Base-by-base conservation (phyloP, 2,329 filamentous ascomycete species). In the Botrytis galanthina region DNA sequence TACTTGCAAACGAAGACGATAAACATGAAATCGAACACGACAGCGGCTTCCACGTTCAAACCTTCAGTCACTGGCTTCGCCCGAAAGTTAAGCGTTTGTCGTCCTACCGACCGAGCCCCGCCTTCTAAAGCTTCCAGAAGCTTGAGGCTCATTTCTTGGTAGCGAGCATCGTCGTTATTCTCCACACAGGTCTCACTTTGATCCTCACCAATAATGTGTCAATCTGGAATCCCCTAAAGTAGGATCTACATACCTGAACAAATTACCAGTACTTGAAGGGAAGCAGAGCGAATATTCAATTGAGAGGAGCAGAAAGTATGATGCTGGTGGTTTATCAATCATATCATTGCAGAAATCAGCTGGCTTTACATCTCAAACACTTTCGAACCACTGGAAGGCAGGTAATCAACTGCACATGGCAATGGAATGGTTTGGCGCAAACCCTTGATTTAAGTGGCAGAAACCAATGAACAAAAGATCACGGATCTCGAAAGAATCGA, bases 41-140 rank as follows among this genome's bases (percentile, higher is more conserved):
- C 26, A 54, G n/a, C 26, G 14, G 18, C 48, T 39, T 54, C 46
- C 8, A 54, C 32, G 6, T 20, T 3, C 9, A 39, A 54, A 10
- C n/a, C 16, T 68, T 42, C 18, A 18, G 54, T 35, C 29, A 6
- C 9, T n/a, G 54, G 29, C 29, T 16, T 42, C 10, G 5, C n/a
- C 10, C 32, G 48, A 42, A 26, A 57, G 29, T 14, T 32, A 18
- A 37, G 46, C 54, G 66, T 22, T n/a, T n/a, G 35, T 20, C 10
- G 29, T 57, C 26, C 35, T 54, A 35, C 32, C 35, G 37, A 68
- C 26, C 35, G 10, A 68, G 35, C 35, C 48, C 35, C 66, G 66
- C 66, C 16, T 68, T 68, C 48, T n/a, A n/a, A 42, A 57, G n/a
- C 35, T 57, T 57, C 48, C 48, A 39, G 66, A 57, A 68, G 66